These are phyloP conservation scores for Stylonectria norvegica DNA, from an alignment of 2,329 filamentous ascomycete genomes.

Conservation along the genomic window DNA sequence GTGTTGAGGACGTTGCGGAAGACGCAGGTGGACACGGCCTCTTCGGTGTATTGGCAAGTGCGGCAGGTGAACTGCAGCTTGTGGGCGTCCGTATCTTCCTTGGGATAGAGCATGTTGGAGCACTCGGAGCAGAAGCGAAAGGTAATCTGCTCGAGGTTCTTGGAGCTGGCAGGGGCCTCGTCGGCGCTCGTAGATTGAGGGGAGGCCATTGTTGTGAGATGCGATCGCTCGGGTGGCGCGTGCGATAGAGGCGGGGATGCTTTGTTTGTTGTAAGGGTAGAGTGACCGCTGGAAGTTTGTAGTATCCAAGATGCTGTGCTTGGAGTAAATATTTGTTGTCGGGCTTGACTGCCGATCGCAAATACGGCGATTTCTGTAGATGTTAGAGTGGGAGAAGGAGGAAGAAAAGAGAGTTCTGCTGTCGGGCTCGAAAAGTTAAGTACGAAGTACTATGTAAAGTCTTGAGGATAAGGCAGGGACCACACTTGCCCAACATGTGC, in stretches of 20 bases:
- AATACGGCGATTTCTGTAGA: too few relatives aligned
- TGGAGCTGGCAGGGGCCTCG: constrained; percentile 42
- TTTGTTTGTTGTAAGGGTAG: not conserved
- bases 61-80: constrained; percentile 93
- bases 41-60: constrained; percentile 88
- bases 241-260: constrained; percentile 7
- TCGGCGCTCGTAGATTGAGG: constrained; percentile 49
- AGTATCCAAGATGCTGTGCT: too few relatives aligned
- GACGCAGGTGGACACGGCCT: constrained; percentile 83
- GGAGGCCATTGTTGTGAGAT: constrained; percentile 49
- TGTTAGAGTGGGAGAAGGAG: too few relatives aligned
- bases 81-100: constrained; percentile 82
- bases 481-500: too few relatives aligned
- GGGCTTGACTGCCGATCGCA: too few relatives aligned
- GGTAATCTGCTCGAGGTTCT: constrained; percentile 74
- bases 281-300: not conserved
- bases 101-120: constrained; percentile 96
- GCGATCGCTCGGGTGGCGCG: constrained; percentile 7
- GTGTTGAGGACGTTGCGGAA: constrained; percentile 94
- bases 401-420: not conserved
- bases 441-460: too few relatives aligned
- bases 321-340: too few relatives aligned
- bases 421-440: too few relatives aligned
- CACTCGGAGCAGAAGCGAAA: constrained; percentile 99
- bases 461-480: too few relatives aligned